These are phyloP conservation scores for Apiospora malaysiana DNA, from an alignment of 2,329 filamentous ascomycete genomes.

Conservation along the genomic window DNA sequence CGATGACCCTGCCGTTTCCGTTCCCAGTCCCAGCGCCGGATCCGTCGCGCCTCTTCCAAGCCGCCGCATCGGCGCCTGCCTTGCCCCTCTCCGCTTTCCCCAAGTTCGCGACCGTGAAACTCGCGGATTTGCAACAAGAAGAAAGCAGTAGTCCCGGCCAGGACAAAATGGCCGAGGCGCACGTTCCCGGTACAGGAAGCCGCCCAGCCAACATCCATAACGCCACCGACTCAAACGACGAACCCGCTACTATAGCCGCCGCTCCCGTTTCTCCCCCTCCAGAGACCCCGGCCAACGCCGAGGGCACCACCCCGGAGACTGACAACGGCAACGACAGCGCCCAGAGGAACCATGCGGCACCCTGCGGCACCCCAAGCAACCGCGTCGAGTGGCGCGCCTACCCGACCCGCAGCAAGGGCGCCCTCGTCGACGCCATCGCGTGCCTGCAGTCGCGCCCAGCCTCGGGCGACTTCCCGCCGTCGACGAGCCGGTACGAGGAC, in stretches of 20 bases:
- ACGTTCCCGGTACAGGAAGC: not conserved
- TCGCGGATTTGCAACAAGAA: not conserved
- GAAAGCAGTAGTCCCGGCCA: not conserved
- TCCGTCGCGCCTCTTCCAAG: not conserved
- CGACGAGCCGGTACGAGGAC: constrained; percentile 42
- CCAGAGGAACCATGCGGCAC: not conserved
- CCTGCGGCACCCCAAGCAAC: constrained; percentile 32
- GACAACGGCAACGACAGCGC: not conserved
- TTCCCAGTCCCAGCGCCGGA: not conserved
- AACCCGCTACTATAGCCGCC: not conserved
- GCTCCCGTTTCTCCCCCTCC: not conserved
- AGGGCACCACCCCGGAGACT: not conserved
- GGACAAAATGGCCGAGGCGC: not conserved
- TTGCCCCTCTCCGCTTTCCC: not conserved
- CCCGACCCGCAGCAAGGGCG: constrained; percentile 35
- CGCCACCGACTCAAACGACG: not conserved
- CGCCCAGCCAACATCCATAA: not conserved
- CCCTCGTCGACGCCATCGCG: constrained; percentile 37
- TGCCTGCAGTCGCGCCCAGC: constrained; percentile 36
- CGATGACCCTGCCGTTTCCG: not conserved
- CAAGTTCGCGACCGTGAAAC: not conserved
- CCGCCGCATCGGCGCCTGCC: not conserved
- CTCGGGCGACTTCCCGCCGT: constrained; percentile 34
- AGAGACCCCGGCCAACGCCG: not conserved
- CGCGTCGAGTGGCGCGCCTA: constrained; percentile 42